Evolutionary conservation across 2,329 filamentous ascomycete species (phyloP), one percentile per base, ranked within the genome.

Genomic region (Botryotinia narcissicola): DNA sequence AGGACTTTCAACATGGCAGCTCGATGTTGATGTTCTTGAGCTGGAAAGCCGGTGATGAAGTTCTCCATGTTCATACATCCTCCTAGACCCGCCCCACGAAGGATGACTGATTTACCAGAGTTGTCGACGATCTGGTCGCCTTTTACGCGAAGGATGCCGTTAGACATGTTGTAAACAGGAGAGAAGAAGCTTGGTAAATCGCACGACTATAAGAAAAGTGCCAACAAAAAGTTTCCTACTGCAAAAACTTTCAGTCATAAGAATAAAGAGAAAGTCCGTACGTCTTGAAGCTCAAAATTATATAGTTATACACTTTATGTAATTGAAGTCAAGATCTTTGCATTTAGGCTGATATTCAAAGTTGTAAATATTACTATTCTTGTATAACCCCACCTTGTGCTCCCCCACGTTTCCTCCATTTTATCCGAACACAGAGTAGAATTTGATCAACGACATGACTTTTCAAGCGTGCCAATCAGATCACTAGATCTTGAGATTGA

Each of bases 41-140:
- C 89, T 18, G 87, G 83, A 73, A 86, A 90, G n/a, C 89, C 89
- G 1, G 86, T 89, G 75, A 90, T 90, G 83, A 90, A 90, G 79
- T 89, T 90, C 79, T 89, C 87, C 86, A 88, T 88, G 73, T 84
- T 84, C 81, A 84, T 83, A 82, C 82, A 84, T 74, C 83, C 83
- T 60, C 82, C 83, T 18, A 84, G 67, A 54, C 79, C 82, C n/a
- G 82, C 80, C 6, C 83, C 83, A n/a, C 82, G 80, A 8, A 84
- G 79, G 14, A 84, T 79, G 51, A 83, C 76, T 7, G 78, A 76
- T 44, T 80, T 80, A 40, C 80, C 80, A 69, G 81, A 76, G 6
- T 76, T 78, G 73, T 80, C 82, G 4, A 84, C 80, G 14, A 84
- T 77, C 37, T 80, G 79, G 42, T 81, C 78, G 10, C 80, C 81